Evolutionary conservation across 139 green algal genomes (phyloP), one percentile per base, ranked within the genome.

Genomic region (Micractinium sp.): DNA sequence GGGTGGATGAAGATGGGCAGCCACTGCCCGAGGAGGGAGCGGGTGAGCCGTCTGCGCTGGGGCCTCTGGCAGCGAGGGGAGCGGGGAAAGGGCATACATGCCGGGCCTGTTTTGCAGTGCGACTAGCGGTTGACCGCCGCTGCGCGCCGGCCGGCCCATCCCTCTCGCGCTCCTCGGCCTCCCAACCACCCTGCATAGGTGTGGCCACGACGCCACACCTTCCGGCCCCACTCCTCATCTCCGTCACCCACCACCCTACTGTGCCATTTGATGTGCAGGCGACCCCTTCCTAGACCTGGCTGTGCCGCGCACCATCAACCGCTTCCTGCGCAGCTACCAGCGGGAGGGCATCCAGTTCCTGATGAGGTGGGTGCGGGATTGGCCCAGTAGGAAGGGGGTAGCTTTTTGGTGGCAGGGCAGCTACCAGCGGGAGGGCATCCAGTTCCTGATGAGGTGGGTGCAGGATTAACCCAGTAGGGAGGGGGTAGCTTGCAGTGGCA

Each of bases 331-430:
- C 0, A 31, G 86, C 29, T 97, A 97, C 85, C 95, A 97, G 91
- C 81, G 89, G 0, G 91, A 92, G 1, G 95, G 95, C 41, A 91
- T 97, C 39, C n/a, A 36, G 22, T 97, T 95, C 83, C 87, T 97
- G 53, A 92, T 93, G 33, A 79, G 82, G 82, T 79, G 38, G 14
- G 71, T 56, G 47, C 47, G 9, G 47, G 47, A 5, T 56, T 56
- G 7, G 7, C 7, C 7, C 47, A 56, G 7, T 56, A 56, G 47
- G 47, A 56, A 56, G 47, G 35, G 35, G 15, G 29, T 0, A n/a
- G 81, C n/a, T 33, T 73, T 20, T 73, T 5, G 63, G 2, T 2
- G 63, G 63, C 7, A 56, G 47, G 47, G 47, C 5, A 56, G 47
- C 47, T 56, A 56, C 47, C 47, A 56, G 47, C 81, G 89, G 0